These are phyloP conservation scores for Lumnitzera racemosa DNA, from an alignment of 345 rosid genomes.

Conservation along the genomic window DNA sequence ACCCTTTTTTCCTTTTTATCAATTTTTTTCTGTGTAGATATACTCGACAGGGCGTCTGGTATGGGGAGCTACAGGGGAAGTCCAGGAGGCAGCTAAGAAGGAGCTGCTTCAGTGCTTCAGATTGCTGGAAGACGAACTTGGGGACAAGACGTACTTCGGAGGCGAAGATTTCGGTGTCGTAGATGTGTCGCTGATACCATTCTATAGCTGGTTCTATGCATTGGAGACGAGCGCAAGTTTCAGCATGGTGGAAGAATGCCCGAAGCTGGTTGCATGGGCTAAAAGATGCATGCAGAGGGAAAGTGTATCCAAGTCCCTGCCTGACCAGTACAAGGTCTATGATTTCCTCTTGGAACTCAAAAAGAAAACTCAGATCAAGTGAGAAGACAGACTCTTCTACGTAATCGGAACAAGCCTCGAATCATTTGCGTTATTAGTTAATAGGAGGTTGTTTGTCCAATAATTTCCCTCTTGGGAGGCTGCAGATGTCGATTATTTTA, in stretches of 20 bases:
- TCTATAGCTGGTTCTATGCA: conserved; percentile 11
- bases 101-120: conserved; percentile 8
- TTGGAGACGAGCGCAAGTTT: conserved; percentile 8
- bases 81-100: conserved; percentile 6
- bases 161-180: conserved; percentile 11
- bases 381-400: background rate
- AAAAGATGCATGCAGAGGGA: conserved; percentile 15
- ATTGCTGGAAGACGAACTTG: conserved; percentile 17
- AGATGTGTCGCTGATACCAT: conserved; percentile 17
- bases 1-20: background rate
- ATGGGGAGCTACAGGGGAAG: conserved; percentile 3
- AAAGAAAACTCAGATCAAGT: background rate
- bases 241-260: conserved; percentile 12
- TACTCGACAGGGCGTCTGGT: background rate
- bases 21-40: conserved; percentile 6
- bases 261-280: conserved; percentile 19
- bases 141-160: conserved; percentile 18
- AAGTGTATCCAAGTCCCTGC: conserved; percentile 14
- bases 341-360: conserved; percentile 1
- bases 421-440: background rate
- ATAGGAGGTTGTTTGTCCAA: too few relatives aligned
- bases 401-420: background rate
- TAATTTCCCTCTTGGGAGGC: too few relatives aligned
- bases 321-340: conserved; percentile 9
- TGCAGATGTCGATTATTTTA: too few relatives aligned